Conservation (phyloP, 169 alveolate species). For the Plasmodium malariae region DNA sequence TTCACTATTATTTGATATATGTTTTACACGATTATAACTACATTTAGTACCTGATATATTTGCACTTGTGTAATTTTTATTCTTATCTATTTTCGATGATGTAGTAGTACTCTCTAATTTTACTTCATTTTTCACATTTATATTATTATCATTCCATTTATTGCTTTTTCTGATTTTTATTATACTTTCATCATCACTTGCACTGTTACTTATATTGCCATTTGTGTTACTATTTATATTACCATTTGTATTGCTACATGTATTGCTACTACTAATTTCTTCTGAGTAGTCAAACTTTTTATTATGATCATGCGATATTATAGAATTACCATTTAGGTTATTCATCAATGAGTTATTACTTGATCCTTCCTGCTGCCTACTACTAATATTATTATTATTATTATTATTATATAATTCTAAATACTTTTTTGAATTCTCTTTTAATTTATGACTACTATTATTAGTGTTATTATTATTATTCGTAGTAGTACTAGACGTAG, state of each 20-base stretch:
- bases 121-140: conserved; percentile 37
- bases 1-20: conserved; percentile 49
- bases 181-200: conserved; percentile 34
- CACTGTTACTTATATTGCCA: background rate
- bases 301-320: conserved; percentile 5
- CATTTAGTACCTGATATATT: conserved; percentile 4
- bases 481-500: no score
- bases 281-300: conserved; percentile 9
- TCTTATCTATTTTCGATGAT: conserved; percentile 32
- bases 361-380: no score
- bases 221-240: background rate
- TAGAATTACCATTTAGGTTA: background rate
- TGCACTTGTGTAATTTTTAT: conserved; percentile 14
- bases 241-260: background rate
- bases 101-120: conserved; percentile 35
- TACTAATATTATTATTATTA: no score
- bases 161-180: background rate
- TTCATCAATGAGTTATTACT: conserved; percentile 11
- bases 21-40: conserved; percentile 17
- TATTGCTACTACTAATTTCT: background rate
- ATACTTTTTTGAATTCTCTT: no score
- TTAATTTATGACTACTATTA: no score
- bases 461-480: no score
- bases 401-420: no score
- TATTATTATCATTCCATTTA: conserved; percentile 10